phyloP scores from a whole-genome alignment of 306 rosid genomes.

The Quercus variabilis region DNA sequence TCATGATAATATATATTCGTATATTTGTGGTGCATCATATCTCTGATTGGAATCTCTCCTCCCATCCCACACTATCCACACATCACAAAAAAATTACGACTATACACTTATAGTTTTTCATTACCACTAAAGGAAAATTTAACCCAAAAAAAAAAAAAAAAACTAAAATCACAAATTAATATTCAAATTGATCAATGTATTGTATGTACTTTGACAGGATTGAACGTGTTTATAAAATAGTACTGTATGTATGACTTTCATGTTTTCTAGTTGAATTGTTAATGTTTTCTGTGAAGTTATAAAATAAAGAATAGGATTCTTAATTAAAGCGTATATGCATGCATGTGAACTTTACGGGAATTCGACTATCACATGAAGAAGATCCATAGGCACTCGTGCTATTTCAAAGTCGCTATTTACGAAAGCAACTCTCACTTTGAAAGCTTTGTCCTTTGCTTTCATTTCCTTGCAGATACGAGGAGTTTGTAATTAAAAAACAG shows the following conservation, averaged over 20 bases:
- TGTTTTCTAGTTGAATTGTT: too few relatives aligned
- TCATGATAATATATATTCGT: too few relatives aligned
- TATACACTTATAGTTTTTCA: too few relatives aligned
- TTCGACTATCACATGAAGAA: slow-evolving; percentile 34
- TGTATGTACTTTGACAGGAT: not conserved
- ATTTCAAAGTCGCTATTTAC: slow-evolving; percentile 19
- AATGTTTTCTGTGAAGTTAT: not conserved
- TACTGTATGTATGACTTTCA: too few relatives aligned
- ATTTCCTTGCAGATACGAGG: slow-evolving; percentile 40
- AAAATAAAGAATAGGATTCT: too few relatives aligned
- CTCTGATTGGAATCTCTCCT: too few relatives aligned
- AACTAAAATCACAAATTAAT: too few relatives aligned
- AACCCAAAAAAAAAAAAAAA: too few relatives aligned
- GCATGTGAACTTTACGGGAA: slow-evolving; percentile 11
- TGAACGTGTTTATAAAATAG: not conserved
- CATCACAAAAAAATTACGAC: too few relatives aligned
- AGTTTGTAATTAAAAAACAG: slow-evolving; percentile 32
- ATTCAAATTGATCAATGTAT: not conserved
- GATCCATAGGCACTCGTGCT: slow-evolving; percentile 48
- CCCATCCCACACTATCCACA: too few relatives aligned
- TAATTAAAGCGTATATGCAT: not conserved
- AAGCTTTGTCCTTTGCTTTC: slow-evolving; percentile 26
- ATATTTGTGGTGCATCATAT: too few relatives aligned
- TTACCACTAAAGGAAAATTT: too few relatives aligned
- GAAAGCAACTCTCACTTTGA: slow-evolving; percentile 11